These are phyloP conservation scores for Sporisorium reilianum DNA, from an alignment of 1,284 basidiomycete genomes.

Conservation along the genomic window DNA sequence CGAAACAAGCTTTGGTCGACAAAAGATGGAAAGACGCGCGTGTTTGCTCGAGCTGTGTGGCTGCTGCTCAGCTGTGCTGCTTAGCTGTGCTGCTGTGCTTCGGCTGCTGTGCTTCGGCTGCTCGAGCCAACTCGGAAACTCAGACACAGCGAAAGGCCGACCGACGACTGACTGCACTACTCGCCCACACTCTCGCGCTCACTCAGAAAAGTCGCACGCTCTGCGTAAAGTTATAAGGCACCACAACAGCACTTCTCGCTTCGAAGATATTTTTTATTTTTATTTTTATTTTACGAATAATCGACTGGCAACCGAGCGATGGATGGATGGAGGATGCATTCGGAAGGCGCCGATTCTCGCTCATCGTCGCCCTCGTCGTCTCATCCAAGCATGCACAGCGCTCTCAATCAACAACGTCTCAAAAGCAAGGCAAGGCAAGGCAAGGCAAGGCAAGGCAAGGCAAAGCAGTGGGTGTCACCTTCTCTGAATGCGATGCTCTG, in stretches of 20 bases:
- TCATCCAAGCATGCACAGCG: background rate
- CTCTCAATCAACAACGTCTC: background rate
- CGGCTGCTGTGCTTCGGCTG: background rate
- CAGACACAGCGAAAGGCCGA: background rate
- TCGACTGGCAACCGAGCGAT: background rate
- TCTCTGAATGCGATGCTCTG: background rate
- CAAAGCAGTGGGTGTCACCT: background rate
- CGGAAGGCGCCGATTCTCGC: background rate
- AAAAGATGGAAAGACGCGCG: constrained; percentile 7
- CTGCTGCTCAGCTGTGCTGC: background rate
- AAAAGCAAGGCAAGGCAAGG: too few species aligned
- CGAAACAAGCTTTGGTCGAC: background rate
- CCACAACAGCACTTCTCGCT: background rate
- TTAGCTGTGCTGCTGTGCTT: background rate
- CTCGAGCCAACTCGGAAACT: constrained; percentile 6
- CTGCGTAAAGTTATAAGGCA: too few species aligned
- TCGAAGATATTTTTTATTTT: background rate
- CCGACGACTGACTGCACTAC: too few species aligned
- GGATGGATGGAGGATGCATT: constrained; percentile 3
- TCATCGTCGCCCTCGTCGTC: background rate
- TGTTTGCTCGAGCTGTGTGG: background rate
- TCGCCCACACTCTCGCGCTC: background rate
- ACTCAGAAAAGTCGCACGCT: too few species aligned
- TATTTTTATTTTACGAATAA: background rate
- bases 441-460: too few species aligned